These are phyloP conservation scores for Hysterangium stoloniferum DNA, from an alignment of 768 basidiomycete genomes.

Conservation along the genomic window DNA sequence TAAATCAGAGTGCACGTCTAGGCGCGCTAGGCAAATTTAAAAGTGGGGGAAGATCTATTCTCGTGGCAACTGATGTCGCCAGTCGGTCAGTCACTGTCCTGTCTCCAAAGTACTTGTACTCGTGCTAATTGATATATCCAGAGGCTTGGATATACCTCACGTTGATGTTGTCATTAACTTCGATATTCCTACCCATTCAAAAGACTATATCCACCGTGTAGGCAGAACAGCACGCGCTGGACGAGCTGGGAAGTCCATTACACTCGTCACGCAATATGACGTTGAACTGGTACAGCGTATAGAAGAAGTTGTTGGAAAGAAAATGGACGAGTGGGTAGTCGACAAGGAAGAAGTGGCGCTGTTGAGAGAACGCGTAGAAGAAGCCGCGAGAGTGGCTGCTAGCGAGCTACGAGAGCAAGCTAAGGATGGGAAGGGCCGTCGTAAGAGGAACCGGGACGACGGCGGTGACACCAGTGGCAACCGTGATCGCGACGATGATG, in stretches of 20 bases:
- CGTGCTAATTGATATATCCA: constrained; percentile 20
- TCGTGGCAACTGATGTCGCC: constrained; percentile 96
- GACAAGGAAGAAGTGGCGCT: constrained; percentile 86
- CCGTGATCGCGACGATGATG: constrained; percentile 85
- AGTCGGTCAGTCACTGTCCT: constrained; percentile 52
- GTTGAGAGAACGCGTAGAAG: constrained; percentile 80
- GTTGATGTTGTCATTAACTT: constrained; percentile 98
- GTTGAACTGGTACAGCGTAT: constrained; percentile 95
- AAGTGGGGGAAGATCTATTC: constrained; percentile 80
- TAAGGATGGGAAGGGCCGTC: constrained; percentile 39
- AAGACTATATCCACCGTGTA: constrained; percentile 98
- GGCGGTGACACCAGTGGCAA: constrained; percentile 34
- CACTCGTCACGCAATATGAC: constrained; percentile 98
- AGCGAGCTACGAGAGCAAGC: constrained; percentile 77
- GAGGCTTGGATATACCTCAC: constrained; percentile 91
- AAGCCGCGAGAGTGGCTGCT: constrained; percentile 68
- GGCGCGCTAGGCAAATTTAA: constrained; percentile 95
- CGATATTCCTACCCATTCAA: constrained; percentile 94
- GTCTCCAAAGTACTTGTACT: background rate
- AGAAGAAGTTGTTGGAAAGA: constrained; percentile 85
- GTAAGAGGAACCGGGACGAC: constrained; percentile 40
- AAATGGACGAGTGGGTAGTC: constrained; percentile 82
- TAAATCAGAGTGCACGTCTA: constrained; percentile 87
- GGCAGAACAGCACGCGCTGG: constrained; percentile 97
- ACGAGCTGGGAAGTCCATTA: constrained; percentile 93